Conservation (phyloP, 345 rosid species). For the Brassica juncea region DNA sequence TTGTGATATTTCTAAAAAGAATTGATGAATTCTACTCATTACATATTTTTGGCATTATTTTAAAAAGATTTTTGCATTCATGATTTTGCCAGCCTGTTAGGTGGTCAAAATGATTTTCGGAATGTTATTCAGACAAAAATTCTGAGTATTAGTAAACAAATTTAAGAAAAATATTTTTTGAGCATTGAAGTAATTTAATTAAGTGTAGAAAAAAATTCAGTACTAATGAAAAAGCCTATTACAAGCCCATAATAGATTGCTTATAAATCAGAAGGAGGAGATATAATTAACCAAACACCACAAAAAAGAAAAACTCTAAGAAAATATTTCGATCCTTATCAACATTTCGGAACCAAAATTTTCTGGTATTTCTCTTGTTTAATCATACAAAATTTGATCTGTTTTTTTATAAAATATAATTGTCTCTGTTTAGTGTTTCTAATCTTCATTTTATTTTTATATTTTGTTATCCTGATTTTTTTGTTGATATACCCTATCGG, state of each 20-base stretch:
- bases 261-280: slow-evolving; percentile 6
- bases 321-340: background rate
- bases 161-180: background rate
- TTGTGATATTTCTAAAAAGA: no score
- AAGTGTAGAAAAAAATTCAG: background rate
- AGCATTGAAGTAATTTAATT: background rate
- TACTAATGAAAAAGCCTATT: background rate
- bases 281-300: background rate
- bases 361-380: background rate
- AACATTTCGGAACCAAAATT: background rate
- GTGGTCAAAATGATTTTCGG: background rate
- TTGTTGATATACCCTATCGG: slow-evolving; percentile 23
- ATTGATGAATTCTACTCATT: no score
- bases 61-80: background rate
- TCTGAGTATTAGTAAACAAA: background rate
- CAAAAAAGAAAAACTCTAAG: background rate
- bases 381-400: background rate
- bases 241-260: slow-evolving; percentile 10
- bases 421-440: background rate
- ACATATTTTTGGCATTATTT: no score
- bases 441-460: background rate
- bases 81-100: background rate
- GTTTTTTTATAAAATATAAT: background rate
- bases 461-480: background rate
- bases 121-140: no score